Base-by-base conservation (phyloP, 2,329 filamentous ascomycete genomes). In the Sphaerulina vaccinii region DNA sequence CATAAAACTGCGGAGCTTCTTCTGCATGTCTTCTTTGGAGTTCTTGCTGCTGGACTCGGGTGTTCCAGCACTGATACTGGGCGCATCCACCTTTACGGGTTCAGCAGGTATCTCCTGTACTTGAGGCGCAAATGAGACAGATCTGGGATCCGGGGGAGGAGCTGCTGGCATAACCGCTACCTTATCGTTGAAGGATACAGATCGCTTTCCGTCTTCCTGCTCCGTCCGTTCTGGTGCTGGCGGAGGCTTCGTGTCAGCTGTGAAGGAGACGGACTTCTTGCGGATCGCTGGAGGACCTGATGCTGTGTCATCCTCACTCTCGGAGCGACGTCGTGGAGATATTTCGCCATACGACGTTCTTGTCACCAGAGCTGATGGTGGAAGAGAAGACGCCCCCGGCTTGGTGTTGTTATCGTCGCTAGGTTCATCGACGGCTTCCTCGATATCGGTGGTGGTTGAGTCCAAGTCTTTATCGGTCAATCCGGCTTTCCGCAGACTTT, bases 401-500 rank as follows among this genome's bases (percentile, higher is more conserved):
- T 19, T 29, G 13, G 45, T 23, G 18, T 24, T 33, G 6, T 35
- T 41, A 9, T 56, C 53, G 24, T 54, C 54, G 19, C 51, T 41
- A 15, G 37, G 49, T n/a, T 56, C 48, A 21, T 42, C 49, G 19
- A 39, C 46, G 23, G 51, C 50, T n/a, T 27, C 36, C n/a, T 43
- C 50, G n/a, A 6, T 27, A 11, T 49, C 40, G 24, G 18, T 36
- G 18, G 13, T 45, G 13, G 15, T 10, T 9, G 36, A 33, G 2
- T 51, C 51, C 24, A 66, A 47, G 23, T 64, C 62, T 9, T 61
- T 62, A 40, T 63, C 70, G 58, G 53, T 71, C 8, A 88, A 74
- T 1, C 90, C 90, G n/a, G 84, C 88, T 68, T 91, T 91, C 63
- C 85, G 78, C 51, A 96, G 72, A 1, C 84, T 81, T 44, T 92